phyloP scores from a whole-genome alignment of 2,329 filamentous ascomycete species.

The Monosporascus sp. region DNA sequence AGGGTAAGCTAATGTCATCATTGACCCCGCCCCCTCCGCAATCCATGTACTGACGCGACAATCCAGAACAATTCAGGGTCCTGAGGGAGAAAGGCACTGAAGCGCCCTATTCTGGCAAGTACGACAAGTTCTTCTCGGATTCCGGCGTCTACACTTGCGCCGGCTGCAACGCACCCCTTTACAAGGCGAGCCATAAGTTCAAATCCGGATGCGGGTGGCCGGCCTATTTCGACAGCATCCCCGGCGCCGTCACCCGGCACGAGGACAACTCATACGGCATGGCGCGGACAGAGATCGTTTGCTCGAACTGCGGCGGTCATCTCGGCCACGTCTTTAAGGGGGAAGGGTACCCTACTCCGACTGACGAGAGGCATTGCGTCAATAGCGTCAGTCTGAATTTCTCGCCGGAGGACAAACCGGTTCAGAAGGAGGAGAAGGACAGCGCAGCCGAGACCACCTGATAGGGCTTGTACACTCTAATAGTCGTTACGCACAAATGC shows the following conservation, averaged over 20 bases:
- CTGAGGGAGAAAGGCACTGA: slow-evolving; percentile 92
- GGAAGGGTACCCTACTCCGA: slow-evolving; percentile 77
- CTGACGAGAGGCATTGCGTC: slow-evolving; percentile 94
- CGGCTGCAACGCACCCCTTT: slow-evolving; percentile 80
- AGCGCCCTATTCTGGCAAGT: slow-evolving; percentile 70
- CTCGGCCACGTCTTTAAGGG: slow-evolving; percentile 90
- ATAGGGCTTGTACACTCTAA: too few species aligned
- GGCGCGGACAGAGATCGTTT: slow-evolving; percentile 87
- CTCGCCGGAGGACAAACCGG: slow-evolving; percentile 55
- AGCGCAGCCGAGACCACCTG: slow-evolving; percentile 5
- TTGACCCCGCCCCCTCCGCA: not conserved
- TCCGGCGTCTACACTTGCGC: slow-evolving; percentile 82
- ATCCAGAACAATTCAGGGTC: slow-evolving; percentile 89
- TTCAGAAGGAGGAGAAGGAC: slow-evolving; percentile 31
- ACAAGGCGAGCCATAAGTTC: slow-evolving; percentile 93
- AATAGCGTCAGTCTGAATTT: slow-evolving; percentile 92
- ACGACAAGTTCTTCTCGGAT: slow-evolving; percentile 76
- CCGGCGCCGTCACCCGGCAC: slow-evolving; percentile 80
- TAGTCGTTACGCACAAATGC: too few species aligned
- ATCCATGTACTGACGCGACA: slow-evolving; percentile 5
- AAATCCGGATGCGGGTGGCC: slow-evolving; percentile 96
- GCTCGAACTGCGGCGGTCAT: slow-evolving; percentile 89
- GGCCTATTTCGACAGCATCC: slow-evolving; percentile 93
- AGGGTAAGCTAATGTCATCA: slow-evolving; percentile 29
- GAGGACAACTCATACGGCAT: slow-evolving; percentile 75